Conservation (phyloP, 495 filamentous ascomycete genomes). For the Copromyces sp. region DNA sequence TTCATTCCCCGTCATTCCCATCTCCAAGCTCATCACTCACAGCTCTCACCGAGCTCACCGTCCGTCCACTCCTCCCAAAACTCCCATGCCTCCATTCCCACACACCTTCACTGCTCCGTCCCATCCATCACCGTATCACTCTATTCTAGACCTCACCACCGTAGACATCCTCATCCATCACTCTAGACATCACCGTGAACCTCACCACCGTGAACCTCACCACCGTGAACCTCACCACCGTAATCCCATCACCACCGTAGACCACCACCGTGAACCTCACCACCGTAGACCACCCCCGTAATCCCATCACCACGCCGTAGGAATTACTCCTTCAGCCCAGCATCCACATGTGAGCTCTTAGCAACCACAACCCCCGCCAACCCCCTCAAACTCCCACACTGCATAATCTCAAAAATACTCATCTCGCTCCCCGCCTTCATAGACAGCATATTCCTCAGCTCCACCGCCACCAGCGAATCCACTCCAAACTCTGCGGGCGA, state of each 20-base stretch:
- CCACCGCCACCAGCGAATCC: constrained; percentile 39
- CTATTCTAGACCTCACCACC: neutral
- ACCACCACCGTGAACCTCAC: too few species aligned
- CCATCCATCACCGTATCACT: neutral
- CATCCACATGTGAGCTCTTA: constrained; percentile 10
- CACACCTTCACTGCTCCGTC: neutral
- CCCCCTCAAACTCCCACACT: constrained; percentile 21
- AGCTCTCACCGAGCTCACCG: too few species aligned
- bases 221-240: too few species aligned
- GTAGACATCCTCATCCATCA: too few species aligned
- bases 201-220: too few species aligned
- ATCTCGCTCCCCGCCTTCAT: constrained; percentile 23
- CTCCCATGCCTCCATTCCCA: neutral
- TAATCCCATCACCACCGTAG: too few species aligned
- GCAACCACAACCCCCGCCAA: constrained; percentile 15
- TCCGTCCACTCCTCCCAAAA: too few species aligned
- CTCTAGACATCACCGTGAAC: too few species aligned
- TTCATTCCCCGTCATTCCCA: neutral
- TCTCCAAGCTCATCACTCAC: neutral
- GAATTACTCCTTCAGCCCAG: neutral
- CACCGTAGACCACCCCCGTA: neutral
- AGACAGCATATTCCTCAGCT: constrained; percentile 36
- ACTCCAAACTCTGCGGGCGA: constrained; percentile 29
- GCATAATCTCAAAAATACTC: constrained; percentile 36
- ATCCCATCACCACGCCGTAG: neutral